A percentile compares a stretch with the other conserved stretches of the same genome.
phyloP scores from a whole-genome alignment of 768 basidiomycete genomes.

The Lentinula sp. region DNA sequence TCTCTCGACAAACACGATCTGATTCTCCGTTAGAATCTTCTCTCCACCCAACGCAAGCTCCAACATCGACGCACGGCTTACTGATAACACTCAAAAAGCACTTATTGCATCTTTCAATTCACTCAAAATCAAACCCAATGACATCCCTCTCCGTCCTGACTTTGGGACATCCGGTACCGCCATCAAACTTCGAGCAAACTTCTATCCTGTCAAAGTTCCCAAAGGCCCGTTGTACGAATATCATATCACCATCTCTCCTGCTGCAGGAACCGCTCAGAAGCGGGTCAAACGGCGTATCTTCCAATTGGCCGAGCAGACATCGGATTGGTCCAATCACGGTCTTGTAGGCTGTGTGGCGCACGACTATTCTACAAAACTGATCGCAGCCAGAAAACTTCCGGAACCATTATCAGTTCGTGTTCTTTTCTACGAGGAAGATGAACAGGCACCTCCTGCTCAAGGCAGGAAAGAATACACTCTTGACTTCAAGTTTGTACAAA shows the following conservation, averaged over 20 bases:
- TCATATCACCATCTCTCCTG: constrained; percentile 47
- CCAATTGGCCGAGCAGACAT: constrained; percentile 49
- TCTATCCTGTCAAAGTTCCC: constrained; percentile 53
- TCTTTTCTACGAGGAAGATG: constrained; percentile 46
- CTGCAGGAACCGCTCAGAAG: constrained; percentile 40
- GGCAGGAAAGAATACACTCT: constrained; percentile 42
- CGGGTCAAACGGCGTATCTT: constrained; percentile 57
- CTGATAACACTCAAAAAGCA: constrained; percentile 32
- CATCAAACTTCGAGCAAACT: constrained; percentile 58
- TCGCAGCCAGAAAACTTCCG: constrained; percentile 38
- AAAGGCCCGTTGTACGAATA: constrained; percentile 55
- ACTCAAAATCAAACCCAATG: constrained; percentile 23
- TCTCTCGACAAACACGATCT: constrained; percentile 7
- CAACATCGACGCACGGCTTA: constrained; percentile 35
- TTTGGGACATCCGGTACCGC: constrained; percentile 45
- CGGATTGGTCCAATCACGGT: constrained; percentile 45
- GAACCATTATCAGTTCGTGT: constrained; percentile 39
- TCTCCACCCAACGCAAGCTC: constrained; percentile 25
- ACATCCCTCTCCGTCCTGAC: constrained; percentile 53
- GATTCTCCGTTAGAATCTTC: constrained; percentile 30
- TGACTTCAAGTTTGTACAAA: constrained; percentile 32
- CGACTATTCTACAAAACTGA: constrained; percentile 46
- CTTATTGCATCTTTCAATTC: constrained; percentile 31
- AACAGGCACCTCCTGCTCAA: constrained; percentile 32
- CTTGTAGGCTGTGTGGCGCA: constrained; percentile 47